These are phyloP conservation scores for Vitis hybrid DNA, from an alignment of 177 flowering plant genomes.

Conservation along the genomic window DNA sequence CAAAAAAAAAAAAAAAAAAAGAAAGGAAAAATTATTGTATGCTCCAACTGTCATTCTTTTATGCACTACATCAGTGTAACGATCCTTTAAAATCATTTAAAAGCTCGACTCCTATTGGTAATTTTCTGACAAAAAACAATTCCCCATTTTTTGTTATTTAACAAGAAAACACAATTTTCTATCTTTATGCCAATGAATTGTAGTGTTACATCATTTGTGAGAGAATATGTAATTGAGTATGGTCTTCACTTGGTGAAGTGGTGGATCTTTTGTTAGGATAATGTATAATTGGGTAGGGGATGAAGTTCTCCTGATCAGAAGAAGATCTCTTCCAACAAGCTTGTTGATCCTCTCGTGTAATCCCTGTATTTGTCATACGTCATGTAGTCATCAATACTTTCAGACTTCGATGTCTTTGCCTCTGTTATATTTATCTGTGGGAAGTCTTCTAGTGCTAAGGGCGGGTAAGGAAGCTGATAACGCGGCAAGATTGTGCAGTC, in stretches of 20 bases:
- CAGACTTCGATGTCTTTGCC: slow-evolving; percentile 24
- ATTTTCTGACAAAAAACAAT: background rate
- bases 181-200: slow-evolving; percentile 11
- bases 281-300: slow-evolving; percentile 19
- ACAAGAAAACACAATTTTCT: background rate
- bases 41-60: background rate
- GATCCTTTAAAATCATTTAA: too few species aligned
- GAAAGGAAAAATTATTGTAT: background rate
- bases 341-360: slow-evolving; percentile 25
- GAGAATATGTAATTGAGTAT: background rate
- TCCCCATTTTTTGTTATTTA: slow-evolving; percentile 8
- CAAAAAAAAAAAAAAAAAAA: background rate
- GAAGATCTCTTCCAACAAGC: slow-evolving; percentile 43
- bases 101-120: too few species aligned
- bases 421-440: slow-evolving; percentile 49
- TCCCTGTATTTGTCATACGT: slow-evolving; percentile 30
- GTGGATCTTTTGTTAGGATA: background rate
- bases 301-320: slow-evolving; percentile 34
- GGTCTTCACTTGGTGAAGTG: background rate
- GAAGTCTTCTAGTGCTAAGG: slow-evolving; percentile 59
- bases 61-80: background rate
- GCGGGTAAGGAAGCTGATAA: slow-evolving; percentile 37
- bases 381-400: slow-evolving; percentile 26
- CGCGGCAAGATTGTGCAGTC: slow-evolving; percentile 18
- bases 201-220: slow-evolving; percentile 6